phyloP scores from a whole-genome alignment of 129 eudicot genomes.

The Saposhnikovia divaricata region DNA sequence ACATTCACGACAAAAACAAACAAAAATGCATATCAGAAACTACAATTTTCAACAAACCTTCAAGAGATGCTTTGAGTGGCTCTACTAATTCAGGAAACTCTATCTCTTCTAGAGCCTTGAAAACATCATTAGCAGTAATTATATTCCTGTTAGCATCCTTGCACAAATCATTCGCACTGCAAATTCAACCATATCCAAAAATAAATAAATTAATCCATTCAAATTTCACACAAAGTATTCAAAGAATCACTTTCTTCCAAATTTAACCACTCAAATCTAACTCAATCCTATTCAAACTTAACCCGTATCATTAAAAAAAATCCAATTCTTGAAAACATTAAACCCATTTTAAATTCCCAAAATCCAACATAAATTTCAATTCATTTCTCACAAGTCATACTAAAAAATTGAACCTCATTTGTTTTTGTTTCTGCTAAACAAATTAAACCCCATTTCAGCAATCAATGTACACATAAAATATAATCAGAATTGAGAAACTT shows the following conservation, averaged over 20 bases:
- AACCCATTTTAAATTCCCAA: background rate
- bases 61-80: slow-evolving; percentile 67
- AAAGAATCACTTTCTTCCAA: background rate
- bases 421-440: too few species aligned
- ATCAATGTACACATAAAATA: background rate
- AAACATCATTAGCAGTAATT: slow-evolving; percentile 71
- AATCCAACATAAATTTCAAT: slow-evolving; percentile 2
- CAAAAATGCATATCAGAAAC: background rate
- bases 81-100: slow-evolving; percentile 77
- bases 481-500: background rate
- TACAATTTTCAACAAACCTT: slow-evolving; percentile 36
- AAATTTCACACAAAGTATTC: background rate
- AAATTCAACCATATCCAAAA: slow-evolving; percentile 11
- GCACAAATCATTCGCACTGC: slow-evolving; percentile 86
- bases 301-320: background rate
- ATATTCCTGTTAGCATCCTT: slow-evolving; percentile 87
- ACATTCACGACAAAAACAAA: background rate
- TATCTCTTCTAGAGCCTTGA: slow-evolving; percentile 86
- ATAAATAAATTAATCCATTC: background rate
- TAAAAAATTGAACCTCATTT: background rate
- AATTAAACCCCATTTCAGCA: background rate
- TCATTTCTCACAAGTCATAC: background rate
- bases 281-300: background rate
- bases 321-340: background rate
- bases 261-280: background rate